Base-by-base conservation (phyloP, 352 stramenopile genomes). In the Phytopythium helicoides region DNA sequence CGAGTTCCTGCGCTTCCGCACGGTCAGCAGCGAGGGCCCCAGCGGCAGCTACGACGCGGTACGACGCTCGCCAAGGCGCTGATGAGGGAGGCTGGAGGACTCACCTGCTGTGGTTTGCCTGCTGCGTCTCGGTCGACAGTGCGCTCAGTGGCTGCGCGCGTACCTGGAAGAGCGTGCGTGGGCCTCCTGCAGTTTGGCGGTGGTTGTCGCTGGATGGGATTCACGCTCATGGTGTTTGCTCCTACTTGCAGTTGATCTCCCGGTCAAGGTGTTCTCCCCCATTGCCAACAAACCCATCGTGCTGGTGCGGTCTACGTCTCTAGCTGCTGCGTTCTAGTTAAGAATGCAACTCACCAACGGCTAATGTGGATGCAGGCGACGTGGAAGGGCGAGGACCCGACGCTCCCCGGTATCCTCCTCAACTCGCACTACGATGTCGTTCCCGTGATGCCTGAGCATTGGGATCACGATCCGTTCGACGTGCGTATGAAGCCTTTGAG, bases 391-490 rank as follows among this genome's bases (percentile, higher is more conserved):
- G 64, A 81, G 22, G 68, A 98, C 56, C 51, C 80, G 12, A 68
- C 76, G 28, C 76, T 98, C 36, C 92, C 93, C 1, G 67, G 81
- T 0, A 71, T 99, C 31, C 59, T 99, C 9, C 73, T 98, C 26
- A 99, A 99, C 67, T 96, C 81, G 18, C 95, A 99, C 65, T 99
- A 98, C 68, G 95, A 99, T 66, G 94, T 99, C 19, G 95, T 99
- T 7, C 95, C 95, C 5, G 92, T 83, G n/a, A 81, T 87, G 52
- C 38, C 66, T 9, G 72, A 95, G 26, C 66, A 87, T 49, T 98
- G 95, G 95, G 78, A 92, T 7, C 81, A 89, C 15, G 87, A 96
- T 44, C 89, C 95, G 5, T 99, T 98, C 64, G 87, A 84, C 31
- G 78, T 89, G 48, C 21, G 73, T 66, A 34, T 10, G 33, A 16